Conservation (phyloP, 305 asterid species). For the Solanum aculeatissimum region DNA sequence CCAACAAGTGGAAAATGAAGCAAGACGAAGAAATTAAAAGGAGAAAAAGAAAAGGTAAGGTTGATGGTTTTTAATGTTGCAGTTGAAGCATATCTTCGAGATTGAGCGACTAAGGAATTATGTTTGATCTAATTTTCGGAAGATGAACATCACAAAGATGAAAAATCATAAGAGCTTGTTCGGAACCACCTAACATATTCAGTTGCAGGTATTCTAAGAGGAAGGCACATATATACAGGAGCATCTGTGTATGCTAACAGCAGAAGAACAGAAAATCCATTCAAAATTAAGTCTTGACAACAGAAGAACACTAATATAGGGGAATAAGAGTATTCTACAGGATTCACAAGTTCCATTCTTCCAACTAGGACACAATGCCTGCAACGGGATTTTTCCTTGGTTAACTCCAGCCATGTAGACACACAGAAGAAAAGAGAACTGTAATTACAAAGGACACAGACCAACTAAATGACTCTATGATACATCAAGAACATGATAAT, state of each 20-base stretch:
- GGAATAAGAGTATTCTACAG: neutral
- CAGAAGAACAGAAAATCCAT: neutral
- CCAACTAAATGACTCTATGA: neutral
- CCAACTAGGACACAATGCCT: neutral
- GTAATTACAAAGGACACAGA: neutral
- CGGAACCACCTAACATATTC: neutral
- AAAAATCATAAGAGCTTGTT: neutral
- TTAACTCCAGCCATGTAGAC: neutral
- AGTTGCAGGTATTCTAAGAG: neutral
- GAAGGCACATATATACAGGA: neutral
- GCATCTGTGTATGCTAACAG: neutral
- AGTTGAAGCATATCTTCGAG: neutral
- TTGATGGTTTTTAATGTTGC: neutral
- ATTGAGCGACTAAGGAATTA: neutral
- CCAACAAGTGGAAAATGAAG: neutral
- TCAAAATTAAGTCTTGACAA: neutral
- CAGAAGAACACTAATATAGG: neutral
- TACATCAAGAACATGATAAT: neutral
- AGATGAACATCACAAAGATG: neutral
- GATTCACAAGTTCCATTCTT: neutral
- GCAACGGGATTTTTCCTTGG: neutral
- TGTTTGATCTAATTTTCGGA: neutral
- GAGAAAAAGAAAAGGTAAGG: neutral
- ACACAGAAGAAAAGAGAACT: neutral
- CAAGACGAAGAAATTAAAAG: neutral